Percentiles rank a stretch among this genome's conserved stretches.
Conservation (phyloP, 306 rosid species). For the Lathyrus sativus region DNA sequence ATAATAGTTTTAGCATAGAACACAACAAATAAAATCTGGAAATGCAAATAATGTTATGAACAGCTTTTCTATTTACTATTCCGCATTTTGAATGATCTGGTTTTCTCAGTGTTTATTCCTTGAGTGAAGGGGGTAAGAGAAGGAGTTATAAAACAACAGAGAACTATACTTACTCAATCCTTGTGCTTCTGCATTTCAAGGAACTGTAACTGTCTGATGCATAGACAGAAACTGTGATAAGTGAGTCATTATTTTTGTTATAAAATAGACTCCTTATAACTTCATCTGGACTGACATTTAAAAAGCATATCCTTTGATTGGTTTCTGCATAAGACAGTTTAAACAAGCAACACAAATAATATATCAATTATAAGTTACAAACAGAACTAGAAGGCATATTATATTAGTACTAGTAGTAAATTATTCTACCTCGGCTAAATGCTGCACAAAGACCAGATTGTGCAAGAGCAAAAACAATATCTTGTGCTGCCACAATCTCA, state of each 20-base stretch:
- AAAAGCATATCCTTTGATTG: constrained; percentile 89
- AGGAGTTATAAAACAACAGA: constrained; percentile 14
- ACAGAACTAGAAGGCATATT: constrained; percentile 3
- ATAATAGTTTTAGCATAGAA: constrained; percentile 25
- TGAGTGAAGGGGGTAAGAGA: not conserved
- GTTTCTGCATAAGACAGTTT: constrained; percentile 68
- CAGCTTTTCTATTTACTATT: constrained; percentile 15
- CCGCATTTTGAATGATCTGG: not conserved
- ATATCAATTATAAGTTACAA: constrained; percentile 31
- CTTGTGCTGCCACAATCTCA: constrained; percentile 65
- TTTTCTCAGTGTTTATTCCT: not conserved
- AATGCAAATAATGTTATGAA: constrained; percentile 10
- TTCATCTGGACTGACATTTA: constrained; percentile 97
- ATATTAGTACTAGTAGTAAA: not conserved
- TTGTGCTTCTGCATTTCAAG: constrained; percentile 95
- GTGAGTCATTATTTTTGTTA: constrained; percentile 95
- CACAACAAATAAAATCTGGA: constrained; percentile 19
- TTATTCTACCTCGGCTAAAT: constrained; percentile 60
- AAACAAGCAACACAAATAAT: constrained; percentile 27
- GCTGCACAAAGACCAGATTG: constrained; percentile 73
- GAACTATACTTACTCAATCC: constrained; percentile 76
- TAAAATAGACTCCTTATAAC: constrained; percentile 96
- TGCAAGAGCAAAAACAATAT: constrained; percentile 67
- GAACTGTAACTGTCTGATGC: constrained; percentile 99
- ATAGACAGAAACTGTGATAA: constrained; percentile 98